A percentile compares a stretch with the other conserved stretches of the same genome.
These are phyloP conservation scores for Arabis alpina DNA, from an alignment of 345 rosid genomes.

Conservation along the genomic window DNA sequence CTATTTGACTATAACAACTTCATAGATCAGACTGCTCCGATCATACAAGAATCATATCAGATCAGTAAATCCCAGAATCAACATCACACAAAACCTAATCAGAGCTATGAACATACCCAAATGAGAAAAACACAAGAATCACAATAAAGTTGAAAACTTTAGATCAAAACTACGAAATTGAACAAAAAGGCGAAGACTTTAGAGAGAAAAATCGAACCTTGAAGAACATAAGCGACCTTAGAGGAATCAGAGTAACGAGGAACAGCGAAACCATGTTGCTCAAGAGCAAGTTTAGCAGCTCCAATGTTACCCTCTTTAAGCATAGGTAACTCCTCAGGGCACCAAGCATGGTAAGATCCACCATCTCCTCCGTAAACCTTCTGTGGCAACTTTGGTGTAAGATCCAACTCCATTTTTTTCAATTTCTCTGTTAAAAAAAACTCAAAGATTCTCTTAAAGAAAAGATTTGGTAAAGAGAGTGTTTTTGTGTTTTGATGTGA, in stretches of 20 bases:
- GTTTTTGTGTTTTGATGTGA: neutral
- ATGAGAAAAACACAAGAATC: neutral
- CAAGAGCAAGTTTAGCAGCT: constrained; percentile 82
- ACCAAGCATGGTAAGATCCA: constrained; percentile 83
- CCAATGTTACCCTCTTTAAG: constrained; percentile 78
- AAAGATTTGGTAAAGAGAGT: constrained; percentile 3
- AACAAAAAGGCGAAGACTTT: constrained; percentile 8
- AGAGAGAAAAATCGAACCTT: constrained; percentile 51
- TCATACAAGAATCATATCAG: constrained; percentile 10
- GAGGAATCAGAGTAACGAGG: constrained; percentile 90
- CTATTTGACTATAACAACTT: neutral
- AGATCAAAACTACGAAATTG: neutral
- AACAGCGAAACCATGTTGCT: constrained; percentile 78
- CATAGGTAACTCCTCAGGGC: constrained; percentile 80
- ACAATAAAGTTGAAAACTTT: constrained; percentile 19
- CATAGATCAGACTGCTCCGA: neutral
- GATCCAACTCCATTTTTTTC: constrained; percentile 72
- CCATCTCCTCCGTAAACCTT: constrained; percentile 71
- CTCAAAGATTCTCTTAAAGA: too few relatives aligned
- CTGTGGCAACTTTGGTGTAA: constrained; percentile 75
- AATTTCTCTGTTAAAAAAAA: constrained; percentile 1
- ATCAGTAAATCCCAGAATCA: constrained; percentile 4
- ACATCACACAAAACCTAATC: neutral
- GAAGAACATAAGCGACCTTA: constrained; percentile 90
- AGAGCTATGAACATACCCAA: neutral